A percentile compares a stretch with the other conserved stretches of the same genome.
phyloP scores from a whole-genome alignment of 495 filamentous ascomycete genomes.

The Tuber indicum region DNA sequence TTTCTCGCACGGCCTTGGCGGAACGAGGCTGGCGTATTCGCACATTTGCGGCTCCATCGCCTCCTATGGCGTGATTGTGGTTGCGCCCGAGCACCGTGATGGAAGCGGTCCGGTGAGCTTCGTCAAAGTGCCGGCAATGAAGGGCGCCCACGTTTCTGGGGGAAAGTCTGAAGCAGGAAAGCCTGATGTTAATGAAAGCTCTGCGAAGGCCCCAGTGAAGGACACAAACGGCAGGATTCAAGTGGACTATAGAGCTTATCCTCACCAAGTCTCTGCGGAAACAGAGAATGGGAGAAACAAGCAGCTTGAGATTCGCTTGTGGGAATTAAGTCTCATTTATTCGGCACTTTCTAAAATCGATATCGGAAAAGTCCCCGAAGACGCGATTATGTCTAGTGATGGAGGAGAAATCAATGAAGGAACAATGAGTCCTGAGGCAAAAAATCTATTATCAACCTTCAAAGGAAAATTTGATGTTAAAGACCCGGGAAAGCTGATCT shows the following conservation, averaged over 20 bases:
- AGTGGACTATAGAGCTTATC: conserved; percentile 41
- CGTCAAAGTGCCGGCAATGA: conserved; percentile 43
- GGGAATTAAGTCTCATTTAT: conserved; percentile 61
- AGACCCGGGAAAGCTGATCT: conserved; percentile 62
- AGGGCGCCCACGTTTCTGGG: conserved; percentile 16
- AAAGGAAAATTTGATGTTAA: conserved; percentile 54
- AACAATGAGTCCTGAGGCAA: conserved; percentile 35
- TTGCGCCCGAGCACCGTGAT: conserved; percentile 71
- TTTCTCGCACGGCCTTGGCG: conserved; percentile 75
- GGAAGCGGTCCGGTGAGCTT: conserved; percentile 62
- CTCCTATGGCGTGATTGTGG: conserved; percentile 66
- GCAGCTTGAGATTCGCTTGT: conserved; percentile 63
- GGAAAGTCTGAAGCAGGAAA: conserved; percentile 18
- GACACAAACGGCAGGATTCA: conserved; percentile 19
- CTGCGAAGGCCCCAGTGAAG: conserved; percentile 5
- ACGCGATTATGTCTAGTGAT: conserved; percentile 22
- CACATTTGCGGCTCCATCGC: conserved; percentile 64
- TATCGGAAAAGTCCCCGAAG: conserved; percentile 43
- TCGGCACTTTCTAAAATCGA: conserved; percentile 60
- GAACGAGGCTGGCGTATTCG: conserved; percentile 67
- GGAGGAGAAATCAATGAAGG: conserved; percentile 47
- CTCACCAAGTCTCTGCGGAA: conserved; percentile 32
- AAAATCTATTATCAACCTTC: conserved; percentile 50
- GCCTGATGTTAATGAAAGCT: conserved; percentile 19
- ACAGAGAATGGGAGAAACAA: conserved; percentile 49